Conservation (phyloP, 257 asterid genomes). For the Anisodus tanguticus region DNA sequence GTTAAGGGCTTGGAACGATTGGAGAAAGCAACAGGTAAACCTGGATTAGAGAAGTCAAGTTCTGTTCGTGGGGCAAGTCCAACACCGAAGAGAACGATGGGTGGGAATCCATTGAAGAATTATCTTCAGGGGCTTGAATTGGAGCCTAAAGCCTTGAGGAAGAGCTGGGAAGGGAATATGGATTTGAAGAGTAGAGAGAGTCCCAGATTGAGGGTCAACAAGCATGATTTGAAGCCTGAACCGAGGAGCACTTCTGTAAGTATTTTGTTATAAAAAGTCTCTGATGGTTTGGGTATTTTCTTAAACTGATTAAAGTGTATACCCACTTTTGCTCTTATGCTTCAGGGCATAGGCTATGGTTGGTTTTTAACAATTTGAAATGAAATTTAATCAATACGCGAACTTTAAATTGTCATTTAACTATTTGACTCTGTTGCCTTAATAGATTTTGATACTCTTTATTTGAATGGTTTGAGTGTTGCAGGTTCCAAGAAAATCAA, state of each 20-base stretch:
- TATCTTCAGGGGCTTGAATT: slow-evolving; percentile 70
- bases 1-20: slow-evolving; percentile 72
- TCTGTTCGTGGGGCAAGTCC: slow-evolving; percentile 55
- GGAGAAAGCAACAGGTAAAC: slow-evolving; percentile 56
- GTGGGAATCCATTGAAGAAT: slow-evolving; percentile 65
- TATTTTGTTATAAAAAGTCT: slow-evolving; percentile 28
- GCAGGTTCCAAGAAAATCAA: slow-evolving; percentile 79
- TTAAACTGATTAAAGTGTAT: not conserved
- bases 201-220: slow-evolving; percentile 70
- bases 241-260: slow-evolving; percentile 77
- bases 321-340: not conserved
- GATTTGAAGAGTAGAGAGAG: slow-evolving; percentile 80
- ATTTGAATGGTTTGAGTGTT: slow-evolving; percentile 31
- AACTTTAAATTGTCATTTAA: not conserved
- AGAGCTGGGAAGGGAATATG: slow-evolving; percentile 98
- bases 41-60: slow-evolving; percentile 60
- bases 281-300: not conserved
- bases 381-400: not conserved
- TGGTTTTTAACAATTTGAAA: not conserved
- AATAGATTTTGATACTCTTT: slow-evolving; percentile 28
- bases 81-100: slow-evolving; percentile 48
- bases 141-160: slow-evolving; percentile 91
- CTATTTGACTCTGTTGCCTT: not conserved
- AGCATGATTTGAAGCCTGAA: slow-evolving; percentile 65
- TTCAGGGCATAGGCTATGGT: not conserved